Evolutionary conservation across 2,329 filamentous ascomycete species (phyloP), one percentile per base, ranked within the genome.

Genomic region (Calonectria honghensis): DNA sequence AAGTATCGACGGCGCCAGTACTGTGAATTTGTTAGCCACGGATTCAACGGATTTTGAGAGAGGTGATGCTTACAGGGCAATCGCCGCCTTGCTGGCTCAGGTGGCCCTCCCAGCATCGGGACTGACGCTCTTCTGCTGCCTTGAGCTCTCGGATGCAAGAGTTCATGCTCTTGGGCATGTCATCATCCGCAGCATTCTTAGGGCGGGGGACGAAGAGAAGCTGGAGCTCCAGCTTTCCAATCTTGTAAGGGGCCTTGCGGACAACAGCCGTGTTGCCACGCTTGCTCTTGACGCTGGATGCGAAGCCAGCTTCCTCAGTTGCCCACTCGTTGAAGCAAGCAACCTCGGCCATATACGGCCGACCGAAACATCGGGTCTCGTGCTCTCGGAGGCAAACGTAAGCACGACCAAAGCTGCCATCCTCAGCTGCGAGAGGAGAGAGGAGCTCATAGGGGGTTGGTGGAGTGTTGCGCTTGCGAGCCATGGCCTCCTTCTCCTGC

Each of bases 101-200:
- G 82, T 94, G 93, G 37, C 97, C 96, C 85, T 99, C 96, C 89
- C 92, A 98, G 80, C 92, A 94, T 76, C 94, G 92, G 64, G 93
- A 90, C 76, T 94, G 91, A 75, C 94, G 90, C 83, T 94, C 94
- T 84, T 98, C 96, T 2, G 96, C 96, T 68, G 96, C 95, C 85
- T 94, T 95, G 86, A 99, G 93, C 87, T 98, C 97, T 24, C 97
- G 92, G 79, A 98, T 94, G 84, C 96, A 98, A 54, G 95, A 94
- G 85, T 97, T 98, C 96, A 99, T 98, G 88, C 96, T 98, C 92
- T 98, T 98, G 70, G 97, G 97, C 95, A 99, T 98, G 79, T 98
- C 96, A 20, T 98, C 96, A 77, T 98, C 97, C 65, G 92, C 93
- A 37, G 93, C 90, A 57, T 94, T 94, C 88, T 95, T 96, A 6